These are phyloP conservation scores for Paulownia fortunei DNA, from an alignment of 257 asterid species.

Conservation along the genomic window DNA sequence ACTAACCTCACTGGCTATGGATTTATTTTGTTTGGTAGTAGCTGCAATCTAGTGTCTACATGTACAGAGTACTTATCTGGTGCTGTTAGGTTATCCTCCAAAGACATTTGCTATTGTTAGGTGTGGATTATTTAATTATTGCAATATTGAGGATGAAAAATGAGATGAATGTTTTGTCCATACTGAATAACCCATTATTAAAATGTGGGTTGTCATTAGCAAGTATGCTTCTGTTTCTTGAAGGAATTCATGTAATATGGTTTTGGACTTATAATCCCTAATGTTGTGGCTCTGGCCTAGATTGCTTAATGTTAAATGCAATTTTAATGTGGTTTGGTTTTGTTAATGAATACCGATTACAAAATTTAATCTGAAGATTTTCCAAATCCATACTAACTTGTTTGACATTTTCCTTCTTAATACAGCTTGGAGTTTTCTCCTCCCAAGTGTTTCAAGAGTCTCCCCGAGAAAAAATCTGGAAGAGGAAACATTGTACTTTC, in stretches of 20 bases:
- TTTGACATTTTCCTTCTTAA: constrained; percentile 34
- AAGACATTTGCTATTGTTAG: too few relatives aligned
- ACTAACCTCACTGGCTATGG: background rate
- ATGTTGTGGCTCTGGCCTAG: background rate
- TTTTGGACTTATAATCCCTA: background rate
- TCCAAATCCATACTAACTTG: constrained; percentile 22
- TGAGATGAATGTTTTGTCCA: background rate
- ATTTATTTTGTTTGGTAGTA: background rate
- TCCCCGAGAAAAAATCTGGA: constrained; percentile 93
- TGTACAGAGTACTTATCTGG: too few relatives aligned
- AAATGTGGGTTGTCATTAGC: background rate
- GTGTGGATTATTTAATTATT: too few relatives aligned
- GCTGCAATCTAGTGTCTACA: background rate
- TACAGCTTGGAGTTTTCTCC: constrained; percentile 96
- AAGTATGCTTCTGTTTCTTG: background rate
- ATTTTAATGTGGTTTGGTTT: background rate
- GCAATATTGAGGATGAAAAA: background rate
- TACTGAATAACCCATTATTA: background rate
- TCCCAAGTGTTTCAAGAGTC: constrained; percentile 98
- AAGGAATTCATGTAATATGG: background rate
- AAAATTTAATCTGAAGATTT: constrained; percentile 15
- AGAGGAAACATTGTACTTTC: constrained; percentile 77
- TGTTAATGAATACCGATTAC: background rate
- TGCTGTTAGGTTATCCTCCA: too few relatives aligned
- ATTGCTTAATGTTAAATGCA: constrained; percentile 9